Conservation (phyloP, 1,284 basidiomycete genomes). For the Flammula alnicola region DNA sequence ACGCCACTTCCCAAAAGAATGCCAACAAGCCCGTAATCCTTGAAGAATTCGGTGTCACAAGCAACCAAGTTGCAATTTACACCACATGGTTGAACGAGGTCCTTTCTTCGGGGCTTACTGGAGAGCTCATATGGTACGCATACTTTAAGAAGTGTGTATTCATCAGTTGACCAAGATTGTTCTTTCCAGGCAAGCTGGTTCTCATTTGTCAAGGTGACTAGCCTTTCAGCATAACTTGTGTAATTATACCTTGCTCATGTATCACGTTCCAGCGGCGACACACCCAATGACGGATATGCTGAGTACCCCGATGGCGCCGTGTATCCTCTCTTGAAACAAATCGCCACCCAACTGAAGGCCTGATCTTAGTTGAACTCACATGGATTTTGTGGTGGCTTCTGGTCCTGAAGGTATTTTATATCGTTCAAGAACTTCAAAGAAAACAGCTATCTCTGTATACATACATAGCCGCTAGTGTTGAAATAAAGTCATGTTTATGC, state of each 20-base stretch:
- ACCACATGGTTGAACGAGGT: slow-evolving; percentile 55
- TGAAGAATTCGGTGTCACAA: slow-evolving; percentile 57
- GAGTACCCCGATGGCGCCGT: slow-evolving; percentile 44
- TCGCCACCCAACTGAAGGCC: too few relatives aligned
- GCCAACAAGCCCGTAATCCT: slow-evolving; percentile 62
- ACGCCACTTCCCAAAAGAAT: slow-evolving; percentile 45
- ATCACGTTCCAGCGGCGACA: slow-evolving; percentile 39
- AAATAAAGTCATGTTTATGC: too few relatives aligned
- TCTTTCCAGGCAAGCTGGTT: slow-evolving; percentile 45
- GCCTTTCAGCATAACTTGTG: background rate
- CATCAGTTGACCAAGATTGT: background rate
- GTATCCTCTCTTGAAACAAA: slow-evolving; percentile 38
- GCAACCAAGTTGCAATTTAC: slow-evolving; percentile 50
- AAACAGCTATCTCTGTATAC: too few relatives aligned
- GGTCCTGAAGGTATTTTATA: too few relatives aligned
- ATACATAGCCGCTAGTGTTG: too few relatives aligned
- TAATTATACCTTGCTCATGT: slow-evolving; percentile 11
- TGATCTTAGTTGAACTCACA: too few relatives aligned
- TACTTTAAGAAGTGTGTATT: background rate
- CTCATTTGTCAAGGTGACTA: slow-evolving; percentile 39
- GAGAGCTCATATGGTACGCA: slow-evolving; percentile 59
- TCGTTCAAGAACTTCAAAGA: too few relatives aligned
- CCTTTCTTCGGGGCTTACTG: slow-evolving; percentile 56
- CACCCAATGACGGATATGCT: slow-evolving; percentile 51
- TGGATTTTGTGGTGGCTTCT: too few relatives aligned